Base-by-base conservation (phyloP, 78 protist species). In the Trichosphaerium sp. region DNA sequence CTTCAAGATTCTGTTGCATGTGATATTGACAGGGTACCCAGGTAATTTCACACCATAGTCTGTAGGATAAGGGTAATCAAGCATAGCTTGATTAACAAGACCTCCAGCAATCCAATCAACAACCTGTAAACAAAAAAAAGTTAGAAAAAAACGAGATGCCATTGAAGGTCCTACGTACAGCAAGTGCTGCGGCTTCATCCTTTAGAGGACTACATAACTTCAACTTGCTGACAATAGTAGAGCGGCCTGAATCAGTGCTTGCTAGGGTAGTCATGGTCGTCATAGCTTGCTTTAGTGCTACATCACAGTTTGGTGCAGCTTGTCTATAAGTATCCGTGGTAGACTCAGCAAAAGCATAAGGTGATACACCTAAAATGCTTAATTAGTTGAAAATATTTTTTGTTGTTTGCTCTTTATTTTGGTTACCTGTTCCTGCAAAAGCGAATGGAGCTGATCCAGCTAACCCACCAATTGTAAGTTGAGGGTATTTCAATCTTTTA, bases 401-500 rank as follows among this genome's bases (percentile, higher is more conserved):
- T n/a, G n/a, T n/a, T n/a, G n/a, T n/a, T n/a, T n/a, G n/a, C n/a
- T n/a, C n/a, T n/a, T n/a, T n/a, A n/a, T n/a, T n/a, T n/a, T n/a
- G n/a, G n/a, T n/a, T n/a, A n/a, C n/a, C n/a, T n/a, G n/a, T n/a
- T n/a, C n/a, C n/a, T n/a, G n/a, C n/a, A n/a, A n/a, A n/a, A n/a
- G n/a, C n/a, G n/a, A n/a, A 68, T 14, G 51, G 4, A 35, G 71
- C 26, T 69, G 70, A 48, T 3, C n/a, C n/a, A n/a, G 75, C 71
- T 21, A 73, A 4, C 37, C 61, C 5, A 4, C 78, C 78, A 5
- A 3, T 68, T 12, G 32, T 4, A 31, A 73, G 31, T 48, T 73
- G 68, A 32, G 78, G 78, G 76, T 73, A 73, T 29, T 73, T 75
- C 65, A 73, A 3, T 12, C 78, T 4, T 32, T n/a, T n/a, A n/a